phyloP scores from a whole-genome alignment of 768 basidiomycete species.

The Naganishia vishniacii region DNA sequence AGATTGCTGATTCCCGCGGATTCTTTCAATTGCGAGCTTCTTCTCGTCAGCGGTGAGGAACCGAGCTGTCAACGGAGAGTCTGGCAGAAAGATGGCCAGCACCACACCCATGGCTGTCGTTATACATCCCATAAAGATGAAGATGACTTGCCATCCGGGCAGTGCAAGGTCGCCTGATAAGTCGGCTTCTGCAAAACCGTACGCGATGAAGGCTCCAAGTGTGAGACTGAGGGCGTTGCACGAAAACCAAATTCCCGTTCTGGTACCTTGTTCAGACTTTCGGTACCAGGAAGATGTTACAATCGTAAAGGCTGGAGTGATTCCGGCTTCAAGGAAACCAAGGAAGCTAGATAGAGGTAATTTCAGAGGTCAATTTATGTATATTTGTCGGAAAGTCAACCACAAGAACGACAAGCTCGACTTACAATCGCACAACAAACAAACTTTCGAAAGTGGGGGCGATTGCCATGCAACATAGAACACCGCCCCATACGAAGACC shows the following conservation, averaged over 20 bases:
- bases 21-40: slow-evolving; percentile 24
- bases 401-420: no score
- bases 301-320: slow-evolving; percentile 21
- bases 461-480: slow-evolving; percentile 24
- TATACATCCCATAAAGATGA: slow-evolving; percentile 21
- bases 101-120: slow-evolving; percentile 14
- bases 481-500: slow-evolving; percentile 27
- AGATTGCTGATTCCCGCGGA: slow-evolving; percentile 30
- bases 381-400: neutral
- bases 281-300: slow-evolving; percentile 14
- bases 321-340: slow-evolving; percentile 19
- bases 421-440: slow-evolving; percentile 23
- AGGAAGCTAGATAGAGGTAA: slow-evolving; percentile 6
- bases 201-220: slow-evolving; percentile 27
- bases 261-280: slow-evolving; percentile 17
- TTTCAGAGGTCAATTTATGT: neutral
- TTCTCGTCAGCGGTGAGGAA: slow-evolving; percentile 14
- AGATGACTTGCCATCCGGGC: slow-evolving; percentile 21
- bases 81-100: slow-evolving; percentile 16
- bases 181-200: slow-evolving; percentile 27
- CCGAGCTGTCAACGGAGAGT: slow-evolving; percentile 22
- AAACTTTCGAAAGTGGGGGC: slow-evolving; percentile 22
- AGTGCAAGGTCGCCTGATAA: slow-evolving; percentile 15
- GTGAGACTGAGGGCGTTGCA: slow-evolving; percentile 24
- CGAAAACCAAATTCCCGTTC: slow-evolving; percentile 20